Evolutionary conservation across 805 yeast genomes (phyloP).

Genomic region (Metschnikowia peoriensis): DNA sequence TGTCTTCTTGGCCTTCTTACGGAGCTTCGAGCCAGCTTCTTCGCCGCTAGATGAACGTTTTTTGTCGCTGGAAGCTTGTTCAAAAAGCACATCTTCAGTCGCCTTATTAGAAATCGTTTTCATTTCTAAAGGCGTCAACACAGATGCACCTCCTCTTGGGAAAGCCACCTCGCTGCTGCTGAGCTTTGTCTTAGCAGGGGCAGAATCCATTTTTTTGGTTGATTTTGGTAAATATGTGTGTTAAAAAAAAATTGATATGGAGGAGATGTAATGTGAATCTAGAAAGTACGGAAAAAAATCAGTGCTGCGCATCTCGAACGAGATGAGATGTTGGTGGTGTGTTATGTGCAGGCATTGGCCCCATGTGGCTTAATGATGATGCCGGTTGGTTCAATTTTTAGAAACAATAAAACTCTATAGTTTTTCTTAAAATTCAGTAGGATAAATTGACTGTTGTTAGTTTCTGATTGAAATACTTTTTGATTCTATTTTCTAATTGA

Average conservation of each 20-base stretch:
- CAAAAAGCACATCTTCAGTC: conserved; percentile 80
- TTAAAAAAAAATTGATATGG: not conserved
- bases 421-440: too few relatives aligned
- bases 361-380: too few relatives aligned
- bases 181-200: conserved; percentile 26
- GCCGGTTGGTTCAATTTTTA: too few relatives aligned
- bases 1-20: conserved; percentile 22
- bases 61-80: conserved; percentile 38
- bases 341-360: not conserved
- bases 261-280: not conserved
- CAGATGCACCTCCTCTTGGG: conserved; percentile 95
- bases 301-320: not conserved
- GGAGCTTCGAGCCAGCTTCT: conserved; percentile 26
- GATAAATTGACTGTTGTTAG: too few relatives aligned
- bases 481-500: too few relatives aligned
- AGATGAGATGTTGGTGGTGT: not conserved
- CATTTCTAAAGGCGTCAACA: conserved; percentile 83
- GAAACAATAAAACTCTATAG: too few relatives aligned
- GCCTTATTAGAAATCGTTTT: conserved; percentile 94
- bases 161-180: conserved; percentile 58
- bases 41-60: conserved; percentile 29
- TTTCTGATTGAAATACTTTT: too few relatives aligned
- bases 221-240: not conserved
- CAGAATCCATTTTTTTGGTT: conserved; percentile 16
- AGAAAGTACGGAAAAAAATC: conserved; percentile 2